Conservation (phyloP, 352 stramenopile species). For the Phytophthora pistaciae region DNA sequence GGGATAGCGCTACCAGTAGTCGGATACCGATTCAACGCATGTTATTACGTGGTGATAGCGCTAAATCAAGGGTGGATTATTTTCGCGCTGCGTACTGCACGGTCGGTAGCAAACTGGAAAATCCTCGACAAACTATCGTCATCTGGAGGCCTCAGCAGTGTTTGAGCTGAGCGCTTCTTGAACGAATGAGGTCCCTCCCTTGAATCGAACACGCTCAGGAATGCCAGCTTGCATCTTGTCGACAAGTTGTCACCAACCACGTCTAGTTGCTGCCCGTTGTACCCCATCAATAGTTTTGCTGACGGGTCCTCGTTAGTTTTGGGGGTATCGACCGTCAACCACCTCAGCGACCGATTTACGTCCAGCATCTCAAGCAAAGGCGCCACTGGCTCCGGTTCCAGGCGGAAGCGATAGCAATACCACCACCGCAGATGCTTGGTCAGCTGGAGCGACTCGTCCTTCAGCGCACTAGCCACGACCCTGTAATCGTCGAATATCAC, state of each 20-base stretch:
- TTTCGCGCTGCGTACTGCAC: not conserved
- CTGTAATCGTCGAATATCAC: not conserved
- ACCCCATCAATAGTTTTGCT: not conserved
- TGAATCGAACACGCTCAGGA: not conserved
- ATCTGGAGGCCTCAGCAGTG: not conserved
- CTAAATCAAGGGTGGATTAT: not conserved
- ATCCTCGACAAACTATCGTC: not conserved
- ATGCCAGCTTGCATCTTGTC: not conserved
- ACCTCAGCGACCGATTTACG: not conserved
- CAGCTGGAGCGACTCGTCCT: not conserved
- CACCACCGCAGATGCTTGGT: not conserved
- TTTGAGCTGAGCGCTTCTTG: not conserved
- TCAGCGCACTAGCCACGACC: not conserved
- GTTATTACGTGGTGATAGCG: too few species aligned
- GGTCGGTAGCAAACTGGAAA: not conserved
- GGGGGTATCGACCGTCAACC: not conserved
- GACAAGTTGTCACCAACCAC: not conserved
- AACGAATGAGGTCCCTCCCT: not conserved
- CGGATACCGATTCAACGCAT: too few species aligned
- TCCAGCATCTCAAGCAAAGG: not conserved
- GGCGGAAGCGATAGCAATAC: not conserved
- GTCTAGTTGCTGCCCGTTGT: not conserved
- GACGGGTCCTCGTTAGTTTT: not conserved
- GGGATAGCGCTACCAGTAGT: too few species aligned
- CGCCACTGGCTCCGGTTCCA: not conserved